A percentile compares a stretch with the other conserved stretches of the same genome.
phyloP scores from a whole-genome alignment of 495 filamentous ascomycete genomes.

The Halenospora varia region DNA sequence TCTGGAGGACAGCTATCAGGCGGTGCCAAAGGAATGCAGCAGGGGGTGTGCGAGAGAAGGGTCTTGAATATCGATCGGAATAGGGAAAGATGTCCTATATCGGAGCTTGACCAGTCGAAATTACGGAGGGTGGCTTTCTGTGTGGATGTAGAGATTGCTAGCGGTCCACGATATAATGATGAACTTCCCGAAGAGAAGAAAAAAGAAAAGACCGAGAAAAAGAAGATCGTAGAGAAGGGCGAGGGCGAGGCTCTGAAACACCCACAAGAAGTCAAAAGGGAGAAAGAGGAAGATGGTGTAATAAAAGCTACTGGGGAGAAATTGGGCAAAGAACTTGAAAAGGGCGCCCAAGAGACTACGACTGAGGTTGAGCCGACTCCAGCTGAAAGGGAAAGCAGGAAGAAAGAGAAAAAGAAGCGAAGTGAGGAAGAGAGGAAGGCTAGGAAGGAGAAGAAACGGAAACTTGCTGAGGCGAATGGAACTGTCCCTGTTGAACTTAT shows the following conservation, averaged over 20 bases:
- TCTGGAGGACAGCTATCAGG: slow-evolving; percentile 49
- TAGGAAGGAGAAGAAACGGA: slow-evolving; percentile 75
- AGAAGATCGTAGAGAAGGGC: slow-evolving; percentile 62
- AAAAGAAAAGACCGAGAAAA: slow-evolving; percentile 54
- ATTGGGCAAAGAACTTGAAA: slow-evolving; percentile 29
- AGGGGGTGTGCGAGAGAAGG: slow-evolving; percentile 64
- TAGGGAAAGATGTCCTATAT: slow-evolving; percentile 73
- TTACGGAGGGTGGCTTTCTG: slow-evolving; percentile 87
- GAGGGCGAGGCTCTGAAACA: slow-evolving; percentile 67
- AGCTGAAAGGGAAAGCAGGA: slow-evolving; percentile 52
- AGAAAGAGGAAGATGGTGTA: slow-evolving; percentile 51
- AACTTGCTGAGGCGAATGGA: slow-evolving; percentile 77
- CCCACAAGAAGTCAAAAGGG: slow-evolving; percentile 48
- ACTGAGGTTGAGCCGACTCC: slow-evolving; percentile 28
- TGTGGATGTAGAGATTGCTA: slow-evolving; percentile 94
- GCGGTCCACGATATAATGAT: slow-evolving; percentile 49
- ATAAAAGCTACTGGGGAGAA: slow-evolving; percentile 41
- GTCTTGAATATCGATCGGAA: slow-evolving; percentile 82
- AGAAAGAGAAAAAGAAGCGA: slow-evolving; percentile 88
- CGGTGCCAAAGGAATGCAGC: slow-evolving; percentile 36
- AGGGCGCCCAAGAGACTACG: slow-evolving; percentile 24
- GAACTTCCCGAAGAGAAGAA: slow-evolving; percentile 28
- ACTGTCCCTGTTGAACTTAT: slow-evolving; percentile 73
- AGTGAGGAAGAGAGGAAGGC: slow-evolving; percentile 85
- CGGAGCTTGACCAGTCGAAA: slow-evolving; percentile 75